A percentile compares a stretch with the other conserved stretches of the same genome.
Conservation (phyloP, 1,284 basidiomycete genomes). For the Ceratobasidium sp. region DNA sequence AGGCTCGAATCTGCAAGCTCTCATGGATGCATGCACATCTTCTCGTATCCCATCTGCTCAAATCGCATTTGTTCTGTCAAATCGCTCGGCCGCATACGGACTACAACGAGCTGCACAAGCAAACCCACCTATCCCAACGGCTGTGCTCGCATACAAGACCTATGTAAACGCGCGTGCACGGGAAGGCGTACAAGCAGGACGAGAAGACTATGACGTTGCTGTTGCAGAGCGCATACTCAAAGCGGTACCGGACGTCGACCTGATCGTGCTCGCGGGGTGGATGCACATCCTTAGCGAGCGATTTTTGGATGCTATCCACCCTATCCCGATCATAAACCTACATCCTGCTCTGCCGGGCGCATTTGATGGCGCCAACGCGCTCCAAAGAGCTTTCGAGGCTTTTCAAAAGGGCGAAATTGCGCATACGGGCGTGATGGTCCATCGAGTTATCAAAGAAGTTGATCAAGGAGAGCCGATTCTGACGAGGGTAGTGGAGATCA, state of each 20-base stretch:
- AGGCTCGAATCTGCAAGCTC: slow-evolving; percentile 96
- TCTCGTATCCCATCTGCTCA: slow-evolving; percentile 68
- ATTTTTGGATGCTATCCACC: slow-evolving; percentile 54
- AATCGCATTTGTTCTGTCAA: slow-evolving; percentile 89
- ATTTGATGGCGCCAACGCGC: slow-evolving; percentile 93
- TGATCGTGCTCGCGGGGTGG: slow-evolving; percentile 95
- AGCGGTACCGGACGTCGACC: slow-evolving; percentile 66
- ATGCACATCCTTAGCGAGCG: slow-evolving; percentile 84
- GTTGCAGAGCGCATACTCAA: slow-evolving; percentile 75
- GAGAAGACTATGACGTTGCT: slow-evolving; percentile 87
- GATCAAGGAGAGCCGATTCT: slow-evolving; percentile 90
- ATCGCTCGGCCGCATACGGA: slow-evolving; percentile 91
- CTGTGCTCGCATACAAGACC: slow-evolving; percentile 84
- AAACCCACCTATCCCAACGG: slow-evolving; percentile 79
- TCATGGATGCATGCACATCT: slow-evolving; percentile 80
- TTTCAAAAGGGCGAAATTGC: slow-evolving; percentile 82
- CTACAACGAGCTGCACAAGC: slow-evolving; percentile 78
- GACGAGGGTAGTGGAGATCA: slow-evolving; percentile 78
- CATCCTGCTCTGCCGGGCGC: slow-evolving; percentile 95
- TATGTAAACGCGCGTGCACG: slow-evolving; percentile 66
- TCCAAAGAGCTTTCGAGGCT: slow-evolving; percentile 88
- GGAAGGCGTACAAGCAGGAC: slow-evolving; percentile 43
- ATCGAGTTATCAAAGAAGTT: slow-evolving; percentile 91
- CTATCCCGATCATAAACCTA: slow-evolving; percentile 92
- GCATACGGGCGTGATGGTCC: slow-evolving; percentile 90